Evolutionary conservation across 2,329 filamentous ascomycete species (phyloP).

Genomic region (Ophiostoma quercus): DNA sequence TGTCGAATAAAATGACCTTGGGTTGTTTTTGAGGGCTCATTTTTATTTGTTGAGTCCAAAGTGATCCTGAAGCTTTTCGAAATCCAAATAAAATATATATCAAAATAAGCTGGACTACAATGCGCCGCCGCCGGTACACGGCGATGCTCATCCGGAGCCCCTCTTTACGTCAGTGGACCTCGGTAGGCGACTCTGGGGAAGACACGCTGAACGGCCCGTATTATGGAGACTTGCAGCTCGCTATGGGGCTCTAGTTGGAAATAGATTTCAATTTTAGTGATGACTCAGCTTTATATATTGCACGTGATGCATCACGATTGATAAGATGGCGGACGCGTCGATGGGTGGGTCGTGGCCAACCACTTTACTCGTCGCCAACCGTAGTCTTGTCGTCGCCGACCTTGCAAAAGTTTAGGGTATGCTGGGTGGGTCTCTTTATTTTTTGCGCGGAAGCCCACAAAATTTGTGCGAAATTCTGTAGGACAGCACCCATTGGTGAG

Average conservation of each 20-base stretch:
- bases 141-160: constrained; percentile 6
- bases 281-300: not conserved
- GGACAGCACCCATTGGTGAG: constrained; percentile 28
- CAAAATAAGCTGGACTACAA: not conserved
- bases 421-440: constrained; percentile 31
- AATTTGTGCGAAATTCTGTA: constrained; percentile 30
- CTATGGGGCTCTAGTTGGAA: not conserved
- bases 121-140: not conserved
- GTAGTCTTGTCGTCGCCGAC: constrained; percentile 34
- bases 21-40: constrained; percentile 50
- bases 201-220: not conserved
- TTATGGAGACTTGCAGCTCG: not conserved
- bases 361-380: constrained; percentile 19
- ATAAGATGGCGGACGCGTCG: not conserved
- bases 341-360: constrained; percentile 18
- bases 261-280: not conserved
- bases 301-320: constrained; percentile 16
- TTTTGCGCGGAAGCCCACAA: constrained; percentile 35
- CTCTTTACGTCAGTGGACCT: constrained; percentile 21
- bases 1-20: constrained; percentile 83
- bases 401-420: constrained; percentile 33
- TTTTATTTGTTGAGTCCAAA: constrained; percentile 17
- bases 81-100: not conserved
- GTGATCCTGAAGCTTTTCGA: not conserved
- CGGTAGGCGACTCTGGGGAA: constrained; percentile 17